Evolutionary conservation across 257 asterid genomes (phyloP).

Genomic region (Petunia axillaris): DNA sequence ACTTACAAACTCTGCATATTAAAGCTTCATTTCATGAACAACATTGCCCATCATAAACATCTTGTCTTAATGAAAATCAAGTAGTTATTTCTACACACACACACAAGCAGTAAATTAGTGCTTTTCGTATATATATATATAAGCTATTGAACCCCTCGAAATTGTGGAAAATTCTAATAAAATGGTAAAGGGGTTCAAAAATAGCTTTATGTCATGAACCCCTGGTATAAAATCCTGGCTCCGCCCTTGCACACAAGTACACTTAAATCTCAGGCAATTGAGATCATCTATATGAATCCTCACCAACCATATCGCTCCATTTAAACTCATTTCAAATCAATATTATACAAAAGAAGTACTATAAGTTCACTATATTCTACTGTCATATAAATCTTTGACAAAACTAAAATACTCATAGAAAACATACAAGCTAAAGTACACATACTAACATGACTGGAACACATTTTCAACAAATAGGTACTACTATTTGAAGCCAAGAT

Average conservation of each 20-base stretch:
- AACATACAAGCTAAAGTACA: background rate
- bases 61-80: constrained; percentile 15
- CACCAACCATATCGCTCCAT: background rate
- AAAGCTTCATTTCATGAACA: background rate
- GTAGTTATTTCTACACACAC: background rate
- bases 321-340: background rate
- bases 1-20: constrained; percentile 82
- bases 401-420: background rate
- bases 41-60: constrained; percentile 8
- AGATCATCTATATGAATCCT: background rate
- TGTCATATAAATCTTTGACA: background rate
- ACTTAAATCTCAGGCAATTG: background rate
- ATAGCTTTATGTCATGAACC: too few relatives aligned
- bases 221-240: too few relatives aligned
- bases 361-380: background rate
- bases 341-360: background rate
- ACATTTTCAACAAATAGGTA: background rate
- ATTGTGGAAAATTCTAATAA: too few relatives aligned
- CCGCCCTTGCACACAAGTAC: background rate
- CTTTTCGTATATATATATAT: too few relatives aligned
- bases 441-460: background rate
- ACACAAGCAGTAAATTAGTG: background rate
- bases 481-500: background rate
- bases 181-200: too few relatives aligned
- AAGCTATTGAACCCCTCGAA: too few relatives aligned